A percentile compares a stretch with the other conserved stretches of the same genome.
Conservation (phyloP, 106 monocot genomes). For the Posidonia australis region DNA sequence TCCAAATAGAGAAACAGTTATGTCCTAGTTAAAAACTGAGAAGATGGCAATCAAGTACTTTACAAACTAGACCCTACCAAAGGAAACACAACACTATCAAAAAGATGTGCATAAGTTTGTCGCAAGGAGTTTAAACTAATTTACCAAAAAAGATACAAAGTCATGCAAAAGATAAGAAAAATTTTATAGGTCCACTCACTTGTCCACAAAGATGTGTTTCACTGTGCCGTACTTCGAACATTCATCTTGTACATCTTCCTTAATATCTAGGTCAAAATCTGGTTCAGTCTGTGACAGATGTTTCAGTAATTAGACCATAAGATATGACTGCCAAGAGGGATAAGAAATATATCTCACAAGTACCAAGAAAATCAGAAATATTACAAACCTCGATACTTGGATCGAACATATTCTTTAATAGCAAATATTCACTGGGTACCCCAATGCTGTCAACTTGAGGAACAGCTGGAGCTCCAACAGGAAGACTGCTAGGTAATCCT, state of each 20-base stretch:
- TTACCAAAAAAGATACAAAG: not conserved
- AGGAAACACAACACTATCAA: too few species aligned
- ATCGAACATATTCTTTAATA: slow-evolving; percentile 98
- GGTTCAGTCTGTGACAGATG: slow-evolving; percentile 61
- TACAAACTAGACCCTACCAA: too few species aligned
- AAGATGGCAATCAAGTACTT: too few species aligned
- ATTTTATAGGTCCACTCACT: slow-evolving; percentile 34
- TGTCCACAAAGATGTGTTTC: slow-evolving; percentile 85
- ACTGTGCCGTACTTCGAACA: slow-evolving; percentile 79
- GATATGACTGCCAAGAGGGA: not conserved
- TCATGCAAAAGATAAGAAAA: not conserved
- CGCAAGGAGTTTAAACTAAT: not conserved
- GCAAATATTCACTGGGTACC: slow-evolving; percentile 70
- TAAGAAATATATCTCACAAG: not conserved
- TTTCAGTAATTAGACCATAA: not conserved
- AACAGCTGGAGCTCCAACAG: slow-evolving; percentile 6
- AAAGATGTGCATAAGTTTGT: too few species aligned
- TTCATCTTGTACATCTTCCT: slow-evolving; percentile 91
- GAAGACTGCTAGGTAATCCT: slow-evolving; percentile 9
- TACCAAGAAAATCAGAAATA: not conserved
- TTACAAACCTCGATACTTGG: slow-evolving; percentile 63
- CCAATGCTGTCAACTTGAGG: slow-evolving; percentile 27
- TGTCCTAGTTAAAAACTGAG: too few species aligned
- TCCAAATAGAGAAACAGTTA: too few species aligned
- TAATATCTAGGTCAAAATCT: slow-evolving; percentile 92